Conservation (phyloP, 2,329 filamentous ascomycete genomes). For the Helicocarpus griseus region DNA sequence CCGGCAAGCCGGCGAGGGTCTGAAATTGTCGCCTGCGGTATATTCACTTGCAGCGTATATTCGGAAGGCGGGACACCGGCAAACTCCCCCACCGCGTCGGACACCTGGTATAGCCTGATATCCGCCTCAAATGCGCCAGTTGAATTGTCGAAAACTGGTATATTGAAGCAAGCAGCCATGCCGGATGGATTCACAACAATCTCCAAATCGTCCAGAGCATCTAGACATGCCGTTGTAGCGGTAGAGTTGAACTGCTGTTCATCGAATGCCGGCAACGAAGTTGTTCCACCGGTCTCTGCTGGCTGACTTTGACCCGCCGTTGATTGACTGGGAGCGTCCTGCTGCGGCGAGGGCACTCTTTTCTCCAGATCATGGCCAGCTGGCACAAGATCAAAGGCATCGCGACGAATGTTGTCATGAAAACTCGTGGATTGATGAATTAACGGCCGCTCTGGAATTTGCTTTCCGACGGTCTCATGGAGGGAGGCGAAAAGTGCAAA, state of each 20-base stretch:
- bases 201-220: slow-evolving; percentile 46
- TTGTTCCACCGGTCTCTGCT: background rate
- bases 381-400: slow-evolving; percentile 4
- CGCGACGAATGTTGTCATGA: slow-evolving; percentile 2
- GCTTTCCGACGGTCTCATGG: background rate
- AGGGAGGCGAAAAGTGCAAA: background rate
- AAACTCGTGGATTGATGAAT: background rate
- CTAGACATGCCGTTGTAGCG: slow-evolving; percentile 51
- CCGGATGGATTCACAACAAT: slow-evolving; percentile 61
- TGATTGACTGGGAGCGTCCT: background rate
- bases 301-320: background rate
- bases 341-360: slow-evolving; percentile 7
- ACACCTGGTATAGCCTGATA: slow-evolving; percentile 62
- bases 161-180: slow-evolving; percentile 72
- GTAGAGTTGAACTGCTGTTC: slow-evolving; percentile 19
- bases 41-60: slow-evolving; percentile 20
- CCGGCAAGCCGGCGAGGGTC: slow-evolving; percentile 11
- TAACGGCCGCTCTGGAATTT: background rate
- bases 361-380: slow-evolving; percentile 1
- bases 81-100: slow-evolving; percentile 44
- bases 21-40: slow-evolving; percentile 16
- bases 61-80: slow-evolving; percentile 26
- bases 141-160: slow-evolving; percentile 54
- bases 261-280: slow-evolving; percentile 37
- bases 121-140: slow-evolving; percentile 69